Evolutionary conservation across 179 eudicot species (phyloP).

Genomic region (Patellifolia procumbens): DNA sequence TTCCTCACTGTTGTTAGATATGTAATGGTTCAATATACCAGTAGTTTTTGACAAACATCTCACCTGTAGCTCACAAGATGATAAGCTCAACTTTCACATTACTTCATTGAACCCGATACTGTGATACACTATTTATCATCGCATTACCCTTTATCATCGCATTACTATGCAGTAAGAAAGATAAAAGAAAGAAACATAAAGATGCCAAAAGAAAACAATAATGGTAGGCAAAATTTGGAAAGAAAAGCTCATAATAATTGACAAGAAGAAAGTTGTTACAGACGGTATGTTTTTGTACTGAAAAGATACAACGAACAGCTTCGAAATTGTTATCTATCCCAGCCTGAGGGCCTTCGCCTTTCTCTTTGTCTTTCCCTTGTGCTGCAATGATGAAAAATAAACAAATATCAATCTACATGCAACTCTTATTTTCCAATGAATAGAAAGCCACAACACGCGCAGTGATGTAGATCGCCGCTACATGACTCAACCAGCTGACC

Average conservation of each 20-base stretch:
- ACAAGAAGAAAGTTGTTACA: constrained; percentile 28
- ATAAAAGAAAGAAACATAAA: background rate
- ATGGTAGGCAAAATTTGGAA: background rate
- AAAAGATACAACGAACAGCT: constrained; percentile 7
- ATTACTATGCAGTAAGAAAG: background rate
- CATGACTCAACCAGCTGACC: too few relatives aligned
- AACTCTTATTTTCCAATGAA: too few relatives aligned
- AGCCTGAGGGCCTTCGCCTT: constrained; percentile 86
- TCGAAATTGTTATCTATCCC: constrained; percentile 60
- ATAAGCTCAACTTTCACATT: background rate
- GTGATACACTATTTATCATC: too few relatives aligned
- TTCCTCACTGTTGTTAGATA: too few relatives aligned
- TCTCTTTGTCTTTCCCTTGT: constrained; percentile 69
- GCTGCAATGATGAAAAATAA: constrained; percentile 38
- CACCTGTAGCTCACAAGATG: background rate
- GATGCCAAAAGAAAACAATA: background rate
- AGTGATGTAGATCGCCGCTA: too few relatives aligned
- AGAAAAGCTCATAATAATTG: background rate
- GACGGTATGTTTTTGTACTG: background rate
- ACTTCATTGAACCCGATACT: background rate
- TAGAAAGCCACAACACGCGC: too few relatives aligned
- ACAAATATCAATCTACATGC: constrained; percentile 6
- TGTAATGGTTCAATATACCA: too few relatives aligned
- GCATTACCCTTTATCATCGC: background rate
- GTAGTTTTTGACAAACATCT: background rate